Evolutionary conservation across 2,329 filamentous ascomycete species (phyloP).

Genomic region (Fusarium succisae): DNA sequence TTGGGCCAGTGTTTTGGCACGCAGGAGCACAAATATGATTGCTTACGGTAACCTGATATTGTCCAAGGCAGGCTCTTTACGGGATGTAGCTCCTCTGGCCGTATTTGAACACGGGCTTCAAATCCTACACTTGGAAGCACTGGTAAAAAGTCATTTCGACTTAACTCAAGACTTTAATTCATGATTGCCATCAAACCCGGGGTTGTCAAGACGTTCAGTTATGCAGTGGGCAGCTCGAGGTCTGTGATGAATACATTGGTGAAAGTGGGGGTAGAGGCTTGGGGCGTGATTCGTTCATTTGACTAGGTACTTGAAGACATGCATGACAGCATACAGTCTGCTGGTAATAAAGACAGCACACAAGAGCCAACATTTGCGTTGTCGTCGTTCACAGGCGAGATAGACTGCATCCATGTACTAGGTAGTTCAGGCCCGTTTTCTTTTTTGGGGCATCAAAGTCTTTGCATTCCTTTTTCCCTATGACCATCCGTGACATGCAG

Average conservation of each 20-base stretch:
- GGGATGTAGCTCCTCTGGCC: slow-evolving; percentile 2
- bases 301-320: background rate
- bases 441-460: slow-evolving; percentile 47
- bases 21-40: slow-evolving; percentile 17
- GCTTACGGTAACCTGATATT: background rate
- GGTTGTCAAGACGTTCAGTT: background rate
- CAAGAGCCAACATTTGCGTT: background rate
- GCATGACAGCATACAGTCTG: background rate
- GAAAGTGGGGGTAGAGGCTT: background rate
- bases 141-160: background rate
- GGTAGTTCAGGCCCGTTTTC: slow-evolving; percentile 37
- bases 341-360: background rate
- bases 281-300: slow-evolving; percentile 9
- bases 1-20: slow-evolving; percentile 33
- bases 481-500: slow-evolving; percentile 59
- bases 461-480: slow-evolving; percentile 58
- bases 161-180: slow-evolving; percentile 5
- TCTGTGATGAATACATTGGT: background rate
- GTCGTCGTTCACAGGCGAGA: slow-evolving; percentile 18
- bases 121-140: background rate
- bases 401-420: slow-evolving; percentile 8
- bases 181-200: background rate
- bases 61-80: slow-evolving; percentile 2
- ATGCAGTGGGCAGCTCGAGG: background rate
- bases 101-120: slow-evolving; percentile 17